Evolutionary conservation across 1,284 basidiomycete genomes (phyloP), one percentile per base, ranked within the genome.

Genomic region (Baeospora myosura): DNA sequence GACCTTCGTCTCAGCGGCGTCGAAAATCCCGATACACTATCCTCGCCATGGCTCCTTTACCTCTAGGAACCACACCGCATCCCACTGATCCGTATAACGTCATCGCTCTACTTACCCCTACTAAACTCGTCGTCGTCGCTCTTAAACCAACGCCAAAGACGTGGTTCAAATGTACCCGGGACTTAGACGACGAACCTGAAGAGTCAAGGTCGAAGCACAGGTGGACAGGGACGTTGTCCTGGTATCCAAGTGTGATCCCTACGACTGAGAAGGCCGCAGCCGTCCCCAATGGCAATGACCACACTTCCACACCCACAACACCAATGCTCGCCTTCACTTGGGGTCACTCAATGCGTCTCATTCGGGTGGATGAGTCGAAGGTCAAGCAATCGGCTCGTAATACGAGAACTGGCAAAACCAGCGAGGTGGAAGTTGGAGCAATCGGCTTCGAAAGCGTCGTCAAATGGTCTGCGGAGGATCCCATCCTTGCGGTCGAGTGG

Each of bases 111-210:
- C 71, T 98, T 29, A 97, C 95, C 0, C 81, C 89, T 0, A 74
- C 81, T 18, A 98, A 98, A 57, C 66, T 98, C 11, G 89, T 98
- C 3, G 74, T 98, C 28, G 90, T 98, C 2, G 94, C 92, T 2
- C 62, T 99, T 49, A 94, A 92, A 55, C 96, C 96, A 1, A 75
- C 78, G 0, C 88, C 96, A 2, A 81, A 88, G 53, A 98, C 95
- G 0, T 98, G 94, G 92, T 88, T 88, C 57, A 81, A 92, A 51
- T 77, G 74, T 42, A 68, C 83, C 49, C 76, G 88, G n/a, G 69
- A 75, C 17, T 52, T 59, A 5, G 68, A 72, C 22, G 74, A 72
- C 39, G 68, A 66, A 14, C 11, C 12, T 12, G 61, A 58, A 11
- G 56, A 50, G 36, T 60, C 42, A 53, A 64, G 45, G 53, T 59